Evolutionary conservation across 139 green algal species (phyloP), one percentile per base, ranked within the genome.

Genomic region (Dunaliella primolecta): DNA sequence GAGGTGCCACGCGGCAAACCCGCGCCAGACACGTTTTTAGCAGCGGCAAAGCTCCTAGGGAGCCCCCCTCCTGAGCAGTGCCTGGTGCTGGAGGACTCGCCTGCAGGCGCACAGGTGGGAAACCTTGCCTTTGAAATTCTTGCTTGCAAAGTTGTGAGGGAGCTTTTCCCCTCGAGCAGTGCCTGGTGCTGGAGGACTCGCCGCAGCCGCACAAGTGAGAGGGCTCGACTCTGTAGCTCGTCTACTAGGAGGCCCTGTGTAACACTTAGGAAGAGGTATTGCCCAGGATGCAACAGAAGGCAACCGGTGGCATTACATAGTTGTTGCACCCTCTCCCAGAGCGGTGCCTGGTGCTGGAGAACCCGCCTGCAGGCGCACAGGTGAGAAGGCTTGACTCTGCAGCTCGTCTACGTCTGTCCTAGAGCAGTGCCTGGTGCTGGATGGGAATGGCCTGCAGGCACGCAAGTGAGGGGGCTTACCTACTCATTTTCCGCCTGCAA

Each of bases 321-420:
- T n/a, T n/a, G n/a, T n/a, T n/a, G n/a, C n/a, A n/a, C n/a, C n/a
- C n/a, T n/a, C n/a, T n/a, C n/a, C n/a, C n/a, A n/a, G n/a, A n/a
- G n/a, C n/a, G n/a, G n/a, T 98, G 95, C 88, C 64, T 99, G 35
- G 94, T 95, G 2, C 86, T 99, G 36, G 96, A 99, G 88, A 96
- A 99, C 85, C 91, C 95, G 1, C 94, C 94, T 57, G 87, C 56
- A 2, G 95, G 95, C 0, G 90, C 94, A 20, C 81, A 93, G 89
- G 90, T 95, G 46, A 38, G 84, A 56, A 36, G 46, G 46, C 15
- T n/a, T n/a, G n/a, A n/a, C n/a, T n/a, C n/a, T n/a, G n/a, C n/a
- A n/a, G n/a, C n/a, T n/a, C n/a, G n/a, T n/a, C n/a, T n/a, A n/a
- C n/a, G n/a, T n/a, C n/a, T n/a, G n/a, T n/a, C n/a, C n/a, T n/a